Base-by-base conservation (phyloP, 1,284 basidiomycete species). In the Malassezia psittaci region DNA sequence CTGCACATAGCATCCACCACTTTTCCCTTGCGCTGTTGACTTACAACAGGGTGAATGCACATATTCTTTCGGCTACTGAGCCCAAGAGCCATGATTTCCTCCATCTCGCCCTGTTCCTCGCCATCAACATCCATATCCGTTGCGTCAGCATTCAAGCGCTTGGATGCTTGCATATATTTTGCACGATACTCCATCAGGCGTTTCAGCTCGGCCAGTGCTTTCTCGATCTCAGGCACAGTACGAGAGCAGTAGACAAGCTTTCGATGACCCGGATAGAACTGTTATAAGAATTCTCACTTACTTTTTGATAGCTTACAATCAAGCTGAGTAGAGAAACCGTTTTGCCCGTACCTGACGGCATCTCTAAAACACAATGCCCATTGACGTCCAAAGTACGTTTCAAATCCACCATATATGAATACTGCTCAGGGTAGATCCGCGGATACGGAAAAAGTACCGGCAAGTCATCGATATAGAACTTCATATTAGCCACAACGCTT, bases 201-300 rank as follows among this genome's bases (percentile, higher is more conserved):
- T 76, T 96, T 94, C 70, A 99, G 78, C 78, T 99, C 94, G 1
- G 90, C 85, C 45, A 99, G 79, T 0, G 94, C 94, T 76, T 99
- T 99, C 77, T 99, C 94, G 66, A 99, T 99, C 78, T 99, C 94
- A 6, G 94, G 94, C n/a, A 99, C 94, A 3, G 94, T 99, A 72
- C 94, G 91, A 21, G 94, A 98, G 77, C 94, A 99, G 76, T 99
- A 99, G 65, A 99, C 86, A 64, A 99, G 83, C 76, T 98, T 98
- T 61, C 94, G 82, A 60, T 85, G 84, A 8, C 84, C 86, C 9
- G 90, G 87, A 74, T 91, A 89, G 77, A 90, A 94, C 87, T 91
- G 63, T 43, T 29, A 34, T 5, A 12, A 24, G 32, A 5, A 4
- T 15, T 12, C 39, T 33, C 15, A 63, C 77, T 49, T 57, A 88